These are phyloP conservation scores for Amanita molliuscula DNA, from an alignment of 768 basidiomycete genomes.

Conservation along the genomic window DNA sequence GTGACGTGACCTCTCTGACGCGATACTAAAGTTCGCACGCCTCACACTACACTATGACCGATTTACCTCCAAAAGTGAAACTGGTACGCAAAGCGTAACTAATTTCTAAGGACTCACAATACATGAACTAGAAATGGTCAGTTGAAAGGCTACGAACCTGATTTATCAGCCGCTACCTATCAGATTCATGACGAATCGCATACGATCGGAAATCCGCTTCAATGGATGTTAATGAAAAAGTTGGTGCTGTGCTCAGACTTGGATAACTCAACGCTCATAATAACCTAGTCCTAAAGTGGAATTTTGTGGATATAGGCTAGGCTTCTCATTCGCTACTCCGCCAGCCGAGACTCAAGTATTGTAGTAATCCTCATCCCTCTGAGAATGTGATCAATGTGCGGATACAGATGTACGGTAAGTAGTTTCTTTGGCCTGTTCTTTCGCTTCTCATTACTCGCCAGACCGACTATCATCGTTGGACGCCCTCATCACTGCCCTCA, in stretches of 20 bases:
- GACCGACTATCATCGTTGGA: conserved; percentile 82
- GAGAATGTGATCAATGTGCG: conserved; percentile 94
- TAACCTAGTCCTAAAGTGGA: conserved; percentile 80
- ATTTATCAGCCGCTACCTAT: conserved; percentile 85
- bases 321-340: conserved; percentile 7
- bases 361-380: conserved; percentile 90
- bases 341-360: conserved; percentile 3
- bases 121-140: conserved; percentile 24
- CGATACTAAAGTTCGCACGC: too few species aligned
- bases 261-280: conserved; percentile 3
- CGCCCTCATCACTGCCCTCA: conserved; percentile 67
- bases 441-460: conserved; percentile 19
- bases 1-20: too few species aligned
- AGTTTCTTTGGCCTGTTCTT: background rate
- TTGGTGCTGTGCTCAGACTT: conserved; percentile 24
- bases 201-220: conserved; percentile 87
- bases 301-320: conserved; percentile 95
- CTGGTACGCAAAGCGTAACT: background rate
- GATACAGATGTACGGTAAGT: conserved; percentile 99
- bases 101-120: background rate
- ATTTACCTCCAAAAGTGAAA: conserved; percentile 3
- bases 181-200: conserved; percentile 91
- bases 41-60: too few species aligned
- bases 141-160: conserved; percentile 77
- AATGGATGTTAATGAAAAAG: conserved; percentile 99